These are phyloP conservation scores for Ogataea corticis DNA, from an alignment of 805 yeast species.

Conservation along the genomic window DNA sequence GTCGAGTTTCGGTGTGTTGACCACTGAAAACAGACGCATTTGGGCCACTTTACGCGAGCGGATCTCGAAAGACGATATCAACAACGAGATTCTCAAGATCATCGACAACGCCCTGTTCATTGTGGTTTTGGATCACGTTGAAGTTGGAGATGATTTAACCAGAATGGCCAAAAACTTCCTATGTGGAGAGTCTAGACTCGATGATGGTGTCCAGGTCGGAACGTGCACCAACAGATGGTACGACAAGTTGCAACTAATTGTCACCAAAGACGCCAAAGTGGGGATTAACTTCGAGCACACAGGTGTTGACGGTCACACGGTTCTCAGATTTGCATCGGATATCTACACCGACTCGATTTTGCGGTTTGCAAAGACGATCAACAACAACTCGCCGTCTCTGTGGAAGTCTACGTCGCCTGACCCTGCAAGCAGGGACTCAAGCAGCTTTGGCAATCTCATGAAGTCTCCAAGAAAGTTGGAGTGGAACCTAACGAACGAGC, in stretches of 20 bases:
- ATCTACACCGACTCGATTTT: constrained; percentile 89
- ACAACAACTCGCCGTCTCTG: constrained; percentile 69
- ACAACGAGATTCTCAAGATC: constrained; percentile 69
- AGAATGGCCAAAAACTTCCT: constrained; percentile 81
- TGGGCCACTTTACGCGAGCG: constrained; percentile 78
- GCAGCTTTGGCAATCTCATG: constrained; percentile 46
- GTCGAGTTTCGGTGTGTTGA: constrained; percentile 83
- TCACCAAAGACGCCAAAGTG: constrained; percentile 86
- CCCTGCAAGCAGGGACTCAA: constrained; percentile 42
- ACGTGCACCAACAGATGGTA: constrained; percentile 93
- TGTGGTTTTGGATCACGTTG: constrained; percentile 79
- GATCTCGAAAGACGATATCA: constrained; percentile 46
- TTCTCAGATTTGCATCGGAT: constrained; percentile 81
- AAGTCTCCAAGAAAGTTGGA: constrained; percentile 85
- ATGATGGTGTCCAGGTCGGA: constrained; percentile 87
- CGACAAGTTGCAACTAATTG: constrained; percentile 84
- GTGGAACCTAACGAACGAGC: constrained; percentile 79
- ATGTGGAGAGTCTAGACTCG: constrained; percentile 78
- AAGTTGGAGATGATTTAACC: constrained; percentile 55
- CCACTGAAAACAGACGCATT: constrained; percentile 83
- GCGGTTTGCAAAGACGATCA: constrained; percentile 81
- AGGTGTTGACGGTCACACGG: constrained; percentile 96
- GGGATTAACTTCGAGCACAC: constrained; percentile 94
- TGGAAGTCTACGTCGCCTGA: constrained; percentile 60
- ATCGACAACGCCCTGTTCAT: constrained; percentile 83